A percentile compares a stretch with the other conserved stretches of the same genome.
phyloP scores from a whole-genome alignment of 345 rosid species.

The Diplotaxis tenuifolia region DNA sequence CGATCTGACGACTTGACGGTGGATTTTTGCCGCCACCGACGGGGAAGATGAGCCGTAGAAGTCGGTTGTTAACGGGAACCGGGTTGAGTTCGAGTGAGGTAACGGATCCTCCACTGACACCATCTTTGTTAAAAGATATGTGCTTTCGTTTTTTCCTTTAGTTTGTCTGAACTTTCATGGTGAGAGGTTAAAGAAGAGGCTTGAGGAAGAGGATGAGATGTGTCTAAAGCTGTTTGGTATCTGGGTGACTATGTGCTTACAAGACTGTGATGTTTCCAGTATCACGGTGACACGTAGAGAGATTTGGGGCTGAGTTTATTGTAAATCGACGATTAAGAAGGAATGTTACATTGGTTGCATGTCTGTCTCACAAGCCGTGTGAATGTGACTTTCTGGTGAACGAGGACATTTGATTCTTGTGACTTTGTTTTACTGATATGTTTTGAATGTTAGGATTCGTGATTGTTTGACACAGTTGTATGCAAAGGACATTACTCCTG shows the following conservation, averaged over 20 bases:
- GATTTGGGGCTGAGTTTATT: not conserved
- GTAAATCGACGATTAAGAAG: constrained; percentile 27
- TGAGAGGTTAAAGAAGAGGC: not conserved
- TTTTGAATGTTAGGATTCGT: no score
- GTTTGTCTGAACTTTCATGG: constrained; percentile 32
- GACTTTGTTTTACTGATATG: no score
- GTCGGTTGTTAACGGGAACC: constrained; percentile 54
- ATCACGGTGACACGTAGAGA: constrained; percentile 18
- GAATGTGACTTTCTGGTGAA: constrained; percentile 31
- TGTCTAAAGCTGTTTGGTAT: constrained; percentile 33
- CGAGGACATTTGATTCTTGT: no score
- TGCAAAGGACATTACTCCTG: no score
- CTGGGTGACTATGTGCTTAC: constrained; percentile 31
- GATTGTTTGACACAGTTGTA: no score
- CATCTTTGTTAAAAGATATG: no score
- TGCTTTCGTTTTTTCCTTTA: not conserved
- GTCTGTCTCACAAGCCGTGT: constrained; percentile 36
- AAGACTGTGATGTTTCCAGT: constrained; percentile 10
- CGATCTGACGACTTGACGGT: constrained; percentile 72
- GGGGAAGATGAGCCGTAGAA: constrained; percentile 40
- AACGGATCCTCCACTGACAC: constrained; percentile 69
- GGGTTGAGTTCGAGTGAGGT: constrained; percentile 53
- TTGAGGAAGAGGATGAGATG: not conserved
- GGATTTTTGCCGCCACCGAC: constrained; percentile 42
- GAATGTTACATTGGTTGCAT: constrained; percentile 13